Evolutionary conservation across 495 filamentous ascomycete genomes (phyloP).

Genomic region (Penicillium fimorum): DNA sequence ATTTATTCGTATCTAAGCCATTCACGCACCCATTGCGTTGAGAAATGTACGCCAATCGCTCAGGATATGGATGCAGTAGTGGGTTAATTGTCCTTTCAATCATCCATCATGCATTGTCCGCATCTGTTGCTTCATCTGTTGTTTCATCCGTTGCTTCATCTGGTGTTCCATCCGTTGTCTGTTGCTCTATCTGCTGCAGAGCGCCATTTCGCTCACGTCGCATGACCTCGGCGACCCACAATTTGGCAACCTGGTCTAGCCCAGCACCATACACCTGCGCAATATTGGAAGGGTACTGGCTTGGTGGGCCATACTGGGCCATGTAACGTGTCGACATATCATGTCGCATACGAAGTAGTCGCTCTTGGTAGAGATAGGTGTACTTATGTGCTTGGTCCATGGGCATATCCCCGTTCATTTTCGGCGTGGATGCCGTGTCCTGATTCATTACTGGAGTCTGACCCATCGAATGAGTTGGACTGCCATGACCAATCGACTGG

Average conservation of each 20-base stretch:
- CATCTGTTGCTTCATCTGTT: too few relatives aligned
- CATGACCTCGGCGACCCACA: conserved; percentile 48
- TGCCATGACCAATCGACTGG: conserved; percentile 69
- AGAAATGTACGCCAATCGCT: too few relatives aligned
- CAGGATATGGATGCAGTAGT: too few relatives aligned
- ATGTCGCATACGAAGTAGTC: conserved; percentile 36
- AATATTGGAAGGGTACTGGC: conserved; percentile 43
- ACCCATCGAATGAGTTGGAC: conserved; percentile 60
- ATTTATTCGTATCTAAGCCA: too few relatives aligned
- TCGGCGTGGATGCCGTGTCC: conserved; percentile 45
- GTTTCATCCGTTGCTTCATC: too few relatives aligned
- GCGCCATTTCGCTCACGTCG: conserved; percentile 39
- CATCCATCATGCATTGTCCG: too few relatives aligned
- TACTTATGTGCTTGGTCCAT: conserved; percentile 36
- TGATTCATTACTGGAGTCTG: conserved; percentile 59
- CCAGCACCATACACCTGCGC: conserved; percentile 41
- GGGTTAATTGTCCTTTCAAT: too few relatives aligned
- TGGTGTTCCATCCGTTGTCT: too few relatives aligned
- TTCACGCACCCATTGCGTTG: too few relatives aligned
- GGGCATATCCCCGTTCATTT: conserved; percentile 38
- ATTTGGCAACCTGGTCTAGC: conserved; percentile 38
- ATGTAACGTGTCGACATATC: conserved; percentile 41
- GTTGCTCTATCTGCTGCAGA: too few relatives aligned
- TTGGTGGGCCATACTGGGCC: conserved; percentile 42
- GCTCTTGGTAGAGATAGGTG: conserved; percentile 40